Base-by-base conservation (phyloP, 331 rosid genomes). In the Prunus yedoensis region DNA sequence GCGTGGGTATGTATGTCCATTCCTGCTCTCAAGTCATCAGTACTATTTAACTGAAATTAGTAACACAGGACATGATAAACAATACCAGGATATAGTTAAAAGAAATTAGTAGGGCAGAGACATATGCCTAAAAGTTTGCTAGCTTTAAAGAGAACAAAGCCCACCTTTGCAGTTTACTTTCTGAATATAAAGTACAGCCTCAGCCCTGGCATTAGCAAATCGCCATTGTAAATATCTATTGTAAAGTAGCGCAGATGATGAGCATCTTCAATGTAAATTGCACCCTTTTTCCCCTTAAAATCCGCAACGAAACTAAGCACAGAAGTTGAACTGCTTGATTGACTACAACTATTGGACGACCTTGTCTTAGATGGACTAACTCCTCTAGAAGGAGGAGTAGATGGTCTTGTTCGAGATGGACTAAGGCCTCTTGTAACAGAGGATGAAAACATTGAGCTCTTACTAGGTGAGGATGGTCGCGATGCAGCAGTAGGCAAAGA, bases 161-260 rank as follows among this genome's bases (percentile, higher is more conserved):
- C 73, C 81, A 92, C 99, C 99, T 92, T 92, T 56, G 86, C 90
- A 41, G 81, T 86, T n/a, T 86, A 83, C 86, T 78, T 88, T 88
- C 85, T 87, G 90, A 77, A 88, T 71, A 82, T 84, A 88, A 70
- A 92, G 88, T 53, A 87, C 84, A 74, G 89, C 86, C 85, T 87
- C 94, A 49, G 97, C 91, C 83, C 91, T 85, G 12, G 94, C 99
- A 87, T 92, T 91, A 73, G 91, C 82, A 77, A 88, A 91, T 81
- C 96, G 84, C 97, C 99, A 95, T 74, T 95, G 99, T 86, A 92
- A 80, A 83, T 67, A 79, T 80, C 98, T 88, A 74, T 95, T 95
- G 81, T 95, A 84, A 28, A 92, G 83, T 77, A 95, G 74, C 96
- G 83, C 73, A 95, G 93, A 70, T 86, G 93, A 88, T 92, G 98